Percentiles rank a stretch among this genome's conserved stretches.
Evolutionary conservation across 2,329 filamentous ascomycete genomes (phyloP).

Genomic region (Calonectria henricotiae): DNA sequence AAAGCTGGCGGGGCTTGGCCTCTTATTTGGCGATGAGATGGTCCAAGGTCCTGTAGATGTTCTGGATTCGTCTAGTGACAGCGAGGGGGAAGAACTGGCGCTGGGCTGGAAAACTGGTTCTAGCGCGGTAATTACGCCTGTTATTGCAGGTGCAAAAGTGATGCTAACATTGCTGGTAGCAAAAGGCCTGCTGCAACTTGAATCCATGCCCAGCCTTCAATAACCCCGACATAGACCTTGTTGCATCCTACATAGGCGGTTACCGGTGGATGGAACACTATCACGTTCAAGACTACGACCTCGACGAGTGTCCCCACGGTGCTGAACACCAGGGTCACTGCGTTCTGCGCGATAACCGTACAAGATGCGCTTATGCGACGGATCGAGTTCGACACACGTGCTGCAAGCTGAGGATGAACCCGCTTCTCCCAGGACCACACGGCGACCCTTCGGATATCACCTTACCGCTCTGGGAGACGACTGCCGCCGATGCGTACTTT

Average conservation of each 20-base stretch:
- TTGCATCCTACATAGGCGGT: conserved; percentile 39
- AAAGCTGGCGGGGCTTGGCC: conserved; percentile 33
- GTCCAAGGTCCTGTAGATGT: conserved; percentile 18
- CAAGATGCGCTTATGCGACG: conserved; percentile 41
- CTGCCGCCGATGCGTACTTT: conserved; percentile 33
- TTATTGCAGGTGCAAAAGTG: background rate
- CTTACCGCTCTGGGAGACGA: conserved; percentile 40
- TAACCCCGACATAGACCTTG: conserved; percentile 38
- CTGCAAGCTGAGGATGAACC: conserved; percentile 42
- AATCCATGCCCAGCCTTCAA: conserved; percentile 39
- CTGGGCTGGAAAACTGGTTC: conserved; percentile 33
- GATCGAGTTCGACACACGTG: conserved; percentile 42
- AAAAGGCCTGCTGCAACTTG: conserved; percentile 39
- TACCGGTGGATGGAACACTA: conserved; percentile 42
- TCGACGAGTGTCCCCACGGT: conserved; percentile 42
- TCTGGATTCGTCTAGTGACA: conserved; percentile 37
- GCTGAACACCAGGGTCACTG: conserved; percentile 39
- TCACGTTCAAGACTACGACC: conserved; percentile 42
- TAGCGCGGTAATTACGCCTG: conserved; percentile 23
- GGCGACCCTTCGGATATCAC: conserved; percentile 32
- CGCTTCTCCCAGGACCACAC: conserved; percentile 35
- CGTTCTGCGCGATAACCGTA: conserved; percentile 41
- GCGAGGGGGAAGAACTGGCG: conserved; percentile 34
- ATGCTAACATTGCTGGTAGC: conserved; percentile 16
- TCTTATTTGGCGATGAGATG: conserved; percentile 40